Evolutionary conservation across 177 flowering plant genomes (phyloP), one percentile per base, ranked within the genome.

Genomic region (Vitis hybrid): DNA sequence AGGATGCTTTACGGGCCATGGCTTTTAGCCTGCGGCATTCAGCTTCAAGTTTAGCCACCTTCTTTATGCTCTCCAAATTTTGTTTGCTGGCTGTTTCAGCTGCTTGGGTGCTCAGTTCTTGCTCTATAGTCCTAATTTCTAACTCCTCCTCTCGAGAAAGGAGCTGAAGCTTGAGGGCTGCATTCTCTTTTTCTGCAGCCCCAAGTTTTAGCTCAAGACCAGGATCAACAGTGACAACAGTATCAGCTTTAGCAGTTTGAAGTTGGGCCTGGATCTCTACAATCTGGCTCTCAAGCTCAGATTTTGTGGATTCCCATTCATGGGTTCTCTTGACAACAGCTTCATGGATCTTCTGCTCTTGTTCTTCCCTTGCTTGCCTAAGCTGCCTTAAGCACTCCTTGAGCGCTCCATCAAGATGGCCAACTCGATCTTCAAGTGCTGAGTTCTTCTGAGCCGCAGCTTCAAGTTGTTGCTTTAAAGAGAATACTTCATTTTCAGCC

Each of bases 81-180:
- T 85, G 89, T 67, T 83, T 85, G 68, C 87, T 85, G 10, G 89
- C 85, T 32, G 74, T 63, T 80, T 85, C 89, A 21, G 89, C 87
- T 7, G 81, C 76, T 65, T 72, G 72, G 55, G 77, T 79, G 77
- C 86, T 83, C 65, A 82, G 60, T 60, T 85, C 84, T 70, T 79
- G 73, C 74, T 85, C 88, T 54, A 60, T 48, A 27, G 48, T 79
- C 67, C 70, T 73, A 11, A 77, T 46, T 51, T 83, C 77, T 59
- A 83, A 70, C 68, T 83, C 82, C 64, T 83, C 80, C 7, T 46
- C 52, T 62, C 56, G 77, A 11, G 79, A 71, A 48, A 52, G 70
- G 14, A 83, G 77, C 65, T 83, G 60, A 11, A 55, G 70, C 62
- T 72, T 79, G 12, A 85, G 78, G 57, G 51, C 32, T 10, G 70